Evolutionary conservation across 192 early-diverging fungal genomes (phyloP).

Genomic region (Allomyces macrogynus): DNA sequence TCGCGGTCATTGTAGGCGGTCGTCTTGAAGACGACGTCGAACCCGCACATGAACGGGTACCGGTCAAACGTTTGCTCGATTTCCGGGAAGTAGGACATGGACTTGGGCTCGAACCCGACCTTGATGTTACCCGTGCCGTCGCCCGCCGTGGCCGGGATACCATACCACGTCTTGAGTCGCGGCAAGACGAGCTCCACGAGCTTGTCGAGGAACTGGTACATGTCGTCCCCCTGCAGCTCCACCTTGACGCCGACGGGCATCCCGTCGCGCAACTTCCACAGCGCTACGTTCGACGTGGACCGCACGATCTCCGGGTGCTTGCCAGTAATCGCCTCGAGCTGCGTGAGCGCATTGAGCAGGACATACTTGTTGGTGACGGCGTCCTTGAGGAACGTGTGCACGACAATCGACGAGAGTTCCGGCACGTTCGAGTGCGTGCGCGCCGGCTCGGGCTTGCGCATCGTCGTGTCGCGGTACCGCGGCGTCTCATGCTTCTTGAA

Average conservation of each 20-base stretch:
- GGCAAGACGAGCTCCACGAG: slow-evolving; percentile 85
- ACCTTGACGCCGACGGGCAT: slow-evolving; percentile 82
- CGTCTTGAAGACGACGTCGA: slow-evolving; percentile 66
- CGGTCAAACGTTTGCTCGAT: slow-evolving; percentile 89
- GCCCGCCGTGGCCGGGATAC: slow-evolving; percentile 47
- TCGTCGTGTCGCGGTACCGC: slow-evolving; percentile 20
- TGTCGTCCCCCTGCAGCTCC: slow-evolving; percentile 54
- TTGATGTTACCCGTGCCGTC: slow-evolving; percentile 66
- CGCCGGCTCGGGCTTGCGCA: slow-evolving; percentile 30
- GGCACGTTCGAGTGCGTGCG: slow-evolving; percentile 44
- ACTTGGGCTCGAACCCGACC: slow-evolving; percentile 61
- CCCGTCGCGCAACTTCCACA: slow-evolving; percentile 70
- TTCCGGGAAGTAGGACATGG: slow-evolving; percentile 84
- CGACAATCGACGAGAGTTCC: slow-evolving; percentile 42
- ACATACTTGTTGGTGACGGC: slow-evolving; percentile 73
- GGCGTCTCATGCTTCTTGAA: slow-evolving; percentile 13
- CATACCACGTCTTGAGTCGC: slow-evolving; percentile 75
- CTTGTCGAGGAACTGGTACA: slow-evolving; percentile 91
- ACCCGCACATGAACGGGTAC: slow-evolving; percentile 74
- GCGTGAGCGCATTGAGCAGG: slow-evolving; percentile 75
- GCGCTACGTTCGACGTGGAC: slow-evolving; percentile 54
- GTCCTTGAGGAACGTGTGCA: slow-evolving; percentile 73
- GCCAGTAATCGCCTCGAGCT: slow-evolving; percentile 72
- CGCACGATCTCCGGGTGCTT: slow-evolving; percentile 56
- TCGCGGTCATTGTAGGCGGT: slow-evolving; percentile 56